phyloP scores from a whole-genome alignment of 2,329 filamentous ascomycete species.

The Corynespora cassiicola region DNA sequence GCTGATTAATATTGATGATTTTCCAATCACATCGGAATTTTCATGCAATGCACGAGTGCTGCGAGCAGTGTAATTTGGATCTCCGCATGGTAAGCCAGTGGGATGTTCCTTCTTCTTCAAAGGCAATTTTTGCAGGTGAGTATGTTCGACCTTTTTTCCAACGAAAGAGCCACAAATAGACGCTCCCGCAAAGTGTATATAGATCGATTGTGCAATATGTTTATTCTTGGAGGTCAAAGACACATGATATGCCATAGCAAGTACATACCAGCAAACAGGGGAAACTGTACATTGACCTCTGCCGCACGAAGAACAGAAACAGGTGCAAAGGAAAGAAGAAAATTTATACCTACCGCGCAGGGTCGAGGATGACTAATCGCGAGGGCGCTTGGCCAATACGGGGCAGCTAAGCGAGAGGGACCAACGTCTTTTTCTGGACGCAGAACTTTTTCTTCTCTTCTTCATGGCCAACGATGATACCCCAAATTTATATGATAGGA shows the following conservation, averaged over 20 bases:
- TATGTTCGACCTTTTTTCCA: slow-evolving; percentile 64
- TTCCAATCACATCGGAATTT: no score
- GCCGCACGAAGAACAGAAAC: slow-evolving; percentile 78
- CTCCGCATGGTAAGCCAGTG: no score
- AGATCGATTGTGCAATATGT: slow-evolving; percentile 74
- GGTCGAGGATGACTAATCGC: slow-evolving; percentile 1
- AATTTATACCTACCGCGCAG: slow-evolving; percentile 27
- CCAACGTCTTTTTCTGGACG: slow-evolving; percentile 5
- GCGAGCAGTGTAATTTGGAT: no score
- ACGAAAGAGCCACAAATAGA: slow-evolving; percentile 43
- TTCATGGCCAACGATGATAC: slow-evolving; percentile 47
- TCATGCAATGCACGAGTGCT: no score
- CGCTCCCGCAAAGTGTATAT: slow-evolving; percentile 49
- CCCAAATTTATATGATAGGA: slow-evolving; percentile 44
- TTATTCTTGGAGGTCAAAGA: slow-evolving; percentile 77
- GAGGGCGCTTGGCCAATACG: background rate
- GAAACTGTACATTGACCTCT: slow-evolving; percentile 69
- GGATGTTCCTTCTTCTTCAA: no score
- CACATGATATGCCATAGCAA: slow-evolving; percentile 66
- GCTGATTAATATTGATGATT: no score
- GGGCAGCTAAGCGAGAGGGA: slow-evolving; percentile 1
- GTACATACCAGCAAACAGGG: slow-evolving; percentile 77
- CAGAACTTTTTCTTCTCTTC: slow-evolving; percentile 17
- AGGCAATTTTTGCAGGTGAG: slow-evolving; percentile 1
- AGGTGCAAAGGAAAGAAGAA: slow-evolving; percentile 15